These are phyloP conservation scores for Xylaria sp. DNA, from an alignment of 2,329 filamentous ascomycete genomes.

Conservation along the genomic window DNA sequence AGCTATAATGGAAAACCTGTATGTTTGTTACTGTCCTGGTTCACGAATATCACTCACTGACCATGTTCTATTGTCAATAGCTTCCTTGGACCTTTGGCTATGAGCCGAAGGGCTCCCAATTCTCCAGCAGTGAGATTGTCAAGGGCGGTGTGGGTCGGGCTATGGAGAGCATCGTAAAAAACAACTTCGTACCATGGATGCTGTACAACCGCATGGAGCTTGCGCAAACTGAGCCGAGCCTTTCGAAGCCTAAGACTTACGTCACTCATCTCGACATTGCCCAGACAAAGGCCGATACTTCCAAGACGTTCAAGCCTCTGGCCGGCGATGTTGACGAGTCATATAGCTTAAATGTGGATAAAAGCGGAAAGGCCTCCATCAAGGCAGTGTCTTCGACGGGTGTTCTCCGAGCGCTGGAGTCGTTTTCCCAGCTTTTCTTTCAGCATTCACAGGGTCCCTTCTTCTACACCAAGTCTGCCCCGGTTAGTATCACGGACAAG, in stretches of 20 bases:
- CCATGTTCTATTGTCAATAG: slow-evolving; percentile 50
- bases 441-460: slow-evolving; percentile 66
- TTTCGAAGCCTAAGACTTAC: slow-evolving; percentile 55
- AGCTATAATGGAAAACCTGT: slow-evolving; percentile 69
- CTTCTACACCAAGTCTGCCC: slow-evolving; percentile 76
- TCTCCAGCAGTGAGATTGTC: slow-evolving; percentile 65
- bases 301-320: slow-evolving; percentile 67
- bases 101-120: slow-evolving; percentile 52
- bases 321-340: slow-evolving; percentile 77
- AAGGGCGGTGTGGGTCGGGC: slow-evolving; percentile 68
- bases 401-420: slow-evolving; percentile 76
- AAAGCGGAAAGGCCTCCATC: slow-evolving; percentile 69
- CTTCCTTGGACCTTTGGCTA: slow-evolving; percentile 60
- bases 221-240: slow-evolving; percentile 71
- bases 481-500: slow-evolving; percentile 75
- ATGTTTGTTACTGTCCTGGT: slow-evolving; percentile 49
- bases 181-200: slow-evolving; percentile 82
- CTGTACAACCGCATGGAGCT: slow-evolving; percentile 69
- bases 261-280: slow-evolving; percentile 70
- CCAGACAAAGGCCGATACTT: slow-evolving; percentile 65
- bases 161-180: slow-evolving; percentile 70
- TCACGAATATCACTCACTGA: slow-evolving; percentile 47
- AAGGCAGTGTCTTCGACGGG: slow-evolving; percentile 73
- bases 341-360: slow-evolving; percentile 72
- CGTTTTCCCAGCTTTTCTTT: slow-evolving; percentile 84